Conservation (phyloP, 306 rosid species). For the Styphnolobium japonicum region DNA sequence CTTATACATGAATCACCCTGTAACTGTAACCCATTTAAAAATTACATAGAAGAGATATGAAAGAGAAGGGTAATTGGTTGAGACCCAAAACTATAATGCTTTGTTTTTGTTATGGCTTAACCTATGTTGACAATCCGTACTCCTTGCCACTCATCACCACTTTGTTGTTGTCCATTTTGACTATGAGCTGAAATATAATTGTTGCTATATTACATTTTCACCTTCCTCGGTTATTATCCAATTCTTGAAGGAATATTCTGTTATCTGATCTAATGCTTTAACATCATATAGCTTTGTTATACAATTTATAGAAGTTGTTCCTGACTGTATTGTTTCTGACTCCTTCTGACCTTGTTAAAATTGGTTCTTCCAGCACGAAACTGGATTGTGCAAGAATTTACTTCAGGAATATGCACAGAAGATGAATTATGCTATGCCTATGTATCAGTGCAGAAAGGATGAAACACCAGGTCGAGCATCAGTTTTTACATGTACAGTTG, state of each 20-base stretch:
- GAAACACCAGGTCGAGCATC: constrained; percentile 50
- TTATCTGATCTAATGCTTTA: background rate
- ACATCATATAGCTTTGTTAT: background rate
- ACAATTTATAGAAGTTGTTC: background rate
- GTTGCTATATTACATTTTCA: constrained; percentile 5
- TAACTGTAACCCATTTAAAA: background rate
- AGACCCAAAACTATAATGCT: background rate
- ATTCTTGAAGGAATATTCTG: background rate
- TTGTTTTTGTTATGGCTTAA: background rate
- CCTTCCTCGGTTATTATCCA: background rate
- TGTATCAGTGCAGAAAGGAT: constrained; percentile 66
- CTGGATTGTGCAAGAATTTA: constrained; percentile 95
- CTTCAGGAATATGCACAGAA: constrained; percentile 99
- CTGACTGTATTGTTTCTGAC: constrained; percentile 12
- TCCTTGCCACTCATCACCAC: background rate
- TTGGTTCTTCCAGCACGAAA: constrained; percentile 70
- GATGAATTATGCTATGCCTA: constrained; percentile 92
- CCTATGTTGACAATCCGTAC: background rate
- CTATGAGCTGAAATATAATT: background rate
- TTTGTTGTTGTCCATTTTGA: constrained; percentile 17
- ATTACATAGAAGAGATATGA: background rate
- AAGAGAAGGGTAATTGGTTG: background rate
- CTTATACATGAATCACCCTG: background rate
- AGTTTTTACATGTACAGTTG: constrained; percentile 68
- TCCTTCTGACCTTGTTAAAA: constrained; percentile 26